A percentile compares a stretch with the other conserved stretches of the same genome.
These are phyloP conservation scores for Venturia pyrina DNA, from an alignment of 2,329 filamentous ascomycete species.

Conservation along the genomic window DNA sequence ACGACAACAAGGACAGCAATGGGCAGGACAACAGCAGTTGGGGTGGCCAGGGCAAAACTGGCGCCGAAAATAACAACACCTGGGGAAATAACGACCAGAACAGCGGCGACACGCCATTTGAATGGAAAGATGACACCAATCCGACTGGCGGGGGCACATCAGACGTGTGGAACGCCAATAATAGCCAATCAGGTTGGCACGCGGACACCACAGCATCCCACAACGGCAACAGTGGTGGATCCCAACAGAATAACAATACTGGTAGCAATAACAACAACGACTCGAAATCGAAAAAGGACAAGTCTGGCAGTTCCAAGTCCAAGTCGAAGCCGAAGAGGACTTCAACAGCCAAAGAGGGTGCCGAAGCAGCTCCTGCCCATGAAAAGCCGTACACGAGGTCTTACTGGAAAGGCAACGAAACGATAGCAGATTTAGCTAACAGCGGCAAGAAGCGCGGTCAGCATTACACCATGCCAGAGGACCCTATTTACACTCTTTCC, in stretches of 20 bases:
- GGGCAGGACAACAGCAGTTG: neutral
- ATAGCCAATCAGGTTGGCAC: too few species aligned
- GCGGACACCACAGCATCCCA: too few species aligned
- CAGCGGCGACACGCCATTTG: neutral
- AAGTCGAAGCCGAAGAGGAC: slow-evolving; percentile 2
- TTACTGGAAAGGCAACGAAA: slow-evolving; percentile 6
- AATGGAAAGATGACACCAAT: too few species aligned
- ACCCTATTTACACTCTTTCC: slow-evolving; percentile 19
- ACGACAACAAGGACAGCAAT: neutral
- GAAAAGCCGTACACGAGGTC: neutral
- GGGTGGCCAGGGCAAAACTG: neutral
- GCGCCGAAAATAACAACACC: neutral
- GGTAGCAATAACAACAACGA: slow-evolving; percentile 3
- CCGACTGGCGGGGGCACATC: too few species aligned
- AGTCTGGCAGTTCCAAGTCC: neutral
- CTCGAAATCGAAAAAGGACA: slow-evolving; percentile 2
- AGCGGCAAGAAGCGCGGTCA: slow-evolving; percentile 1
- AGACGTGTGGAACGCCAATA: too few species aligned
- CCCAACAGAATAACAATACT: slow-evolving; percentile 2
- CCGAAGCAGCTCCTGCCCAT: neutral
- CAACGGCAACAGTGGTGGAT: slow-evolving; percentile 3
- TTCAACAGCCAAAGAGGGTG: neutral
- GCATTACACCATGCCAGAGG: slow-evolving; percentile 22
- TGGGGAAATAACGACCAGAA: neutral
- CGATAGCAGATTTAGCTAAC: neutral